These are phyloP conservation scores for Porcisia deanei DNA, from an alignment of 208 protist species.

Conservation along the genomic window DNA sequence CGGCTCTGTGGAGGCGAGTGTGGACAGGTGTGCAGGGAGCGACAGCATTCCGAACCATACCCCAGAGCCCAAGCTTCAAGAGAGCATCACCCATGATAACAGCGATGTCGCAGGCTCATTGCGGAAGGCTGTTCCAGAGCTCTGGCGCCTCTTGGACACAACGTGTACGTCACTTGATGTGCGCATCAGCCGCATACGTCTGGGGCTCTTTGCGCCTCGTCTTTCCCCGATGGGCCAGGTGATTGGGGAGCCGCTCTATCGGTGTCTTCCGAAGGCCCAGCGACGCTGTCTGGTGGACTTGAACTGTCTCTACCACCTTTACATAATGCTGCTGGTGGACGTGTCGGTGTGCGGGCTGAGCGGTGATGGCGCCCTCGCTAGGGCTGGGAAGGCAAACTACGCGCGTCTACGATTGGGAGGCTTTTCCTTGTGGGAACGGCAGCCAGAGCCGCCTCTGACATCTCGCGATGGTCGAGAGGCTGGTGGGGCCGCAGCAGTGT, in stretches of 20 bases:
- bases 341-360: conserved; percentile 23
- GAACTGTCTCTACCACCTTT: conserved; percentile 40
- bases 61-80: neutral
- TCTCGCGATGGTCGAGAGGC: neutral
- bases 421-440: conserved; percentile 26
- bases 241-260: conserved; percentile 59
- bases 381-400: conserved; percentile 16
- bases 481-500: neutral
- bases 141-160: conserved; percentile 22
- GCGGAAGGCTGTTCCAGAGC: neutral
- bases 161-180: conserved; percentile 32
- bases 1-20: neutral
- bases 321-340: conserved; percentile 22
- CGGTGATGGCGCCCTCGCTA: conserved; percentile 10
- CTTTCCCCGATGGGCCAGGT: conserved; percentile 56
- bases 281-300: conserved; percentile 22
- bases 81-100: neutral
- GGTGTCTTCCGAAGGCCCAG: conserved; percentile 42
- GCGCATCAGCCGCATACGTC: conserved; percentile 24
- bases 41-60: neutral
- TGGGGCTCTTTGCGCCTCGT: conserved; percentile 52
- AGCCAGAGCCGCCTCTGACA: conserved; percentile 8
- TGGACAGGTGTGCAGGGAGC: neutral
- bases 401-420: conserved; percentile 12
- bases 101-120: neutral